Conservation (phyloP, 345 rosid genomes). For the Moringa oleifera region DNA sequence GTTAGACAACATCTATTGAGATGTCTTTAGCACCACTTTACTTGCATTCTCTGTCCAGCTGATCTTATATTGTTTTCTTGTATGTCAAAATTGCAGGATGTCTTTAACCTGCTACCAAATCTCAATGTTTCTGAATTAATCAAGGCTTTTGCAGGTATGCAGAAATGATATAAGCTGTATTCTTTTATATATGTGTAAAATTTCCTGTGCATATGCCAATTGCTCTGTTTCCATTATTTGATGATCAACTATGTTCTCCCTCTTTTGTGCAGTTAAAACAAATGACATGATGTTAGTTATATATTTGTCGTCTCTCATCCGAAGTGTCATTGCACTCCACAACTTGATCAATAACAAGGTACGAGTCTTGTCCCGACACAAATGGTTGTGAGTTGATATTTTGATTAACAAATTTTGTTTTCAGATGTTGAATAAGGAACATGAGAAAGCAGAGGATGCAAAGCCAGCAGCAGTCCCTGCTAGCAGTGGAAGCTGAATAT, state of each 20-base stretch:
- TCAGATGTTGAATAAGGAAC: conserved; percentile 89
- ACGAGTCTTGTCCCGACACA: background rate
- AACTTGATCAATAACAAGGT: conserved; percentile 97
- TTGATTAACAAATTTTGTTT: conserved; percentile 7
- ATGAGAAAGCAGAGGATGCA: conserved; percentile 76
- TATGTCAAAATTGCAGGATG: conserved; percentile 48
- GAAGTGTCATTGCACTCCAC: conserved; percentile 68
- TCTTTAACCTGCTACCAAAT: conserved; percentile 83
- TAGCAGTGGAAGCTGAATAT: conserved; percentile 29
- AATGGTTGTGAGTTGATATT: background rate
- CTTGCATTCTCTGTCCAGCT: background rate
- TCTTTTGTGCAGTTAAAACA: conserved; percentile 29
- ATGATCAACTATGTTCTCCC: conserved; percentile 23
- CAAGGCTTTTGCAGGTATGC: conserved; percentile 62
- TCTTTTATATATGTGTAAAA: too few species aligned
- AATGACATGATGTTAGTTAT: conserved; percentile 33
- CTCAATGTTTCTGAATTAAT: conserved; percentile 26
- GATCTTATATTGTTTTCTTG: background rate
- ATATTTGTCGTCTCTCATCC: conserved; percentile 27
- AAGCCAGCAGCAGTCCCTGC: conserved; percentile 54
- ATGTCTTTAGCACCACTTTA: background rate
- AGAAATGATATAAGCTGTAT: background rate
- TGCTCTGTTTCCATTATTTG: background rate
- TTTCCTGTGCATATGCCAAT: too few species aligned
- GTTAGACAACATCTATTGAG: background rate